Base-by-base conservation (phyloP, 176 grass and related monocot species). In the Carex cristatella region DNA sequence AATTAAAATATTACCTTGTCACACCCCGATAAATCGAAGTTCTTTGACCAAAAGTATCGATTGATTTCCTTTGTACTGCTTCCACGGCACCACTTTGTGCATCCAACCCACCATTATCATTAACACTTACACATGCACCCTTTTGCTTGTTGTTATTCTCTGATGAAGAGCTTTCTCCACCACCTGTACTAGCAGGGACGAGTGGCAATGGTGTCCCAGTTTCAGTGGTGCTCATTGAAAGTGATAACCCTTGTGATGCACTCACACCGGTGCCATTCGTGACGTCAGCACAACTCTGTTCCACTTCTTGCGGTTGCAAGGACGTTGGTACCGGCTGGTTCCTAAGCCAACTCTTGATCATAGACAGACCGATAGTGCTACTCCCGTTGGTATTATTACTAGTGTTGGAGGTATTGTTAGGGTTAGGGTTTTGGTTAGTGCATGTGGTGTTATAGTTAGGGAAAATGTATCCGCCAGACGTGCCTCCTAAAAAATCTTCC, bases 341-440 rank as follows among this genome's bases (percentile, higher is more conserved):
- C 61, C 93, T 86, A 38, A 92, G 68, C 93, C 93, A 92, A 82
- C 81, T 91, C 85, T 95, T 92, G 85, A 95, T 95, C 93, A 92
- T 94, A 18, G 93, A 94, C 4, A 94, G 30, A 28, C 90, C 93
- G 13, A 94, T 92, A 27, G 86, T 83, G 79, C 60, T 79, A 78
- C 64, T 51, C n/a, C 46, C 53, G 13, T 78, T 70, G 2, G 38
- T 46, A 16, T 72, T 74, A n/a, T 74, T 74, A 16, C 60, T 67
- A 14, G 51, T 58, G 14, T 81, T 55, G 4, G 31, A 59, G 23
- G 19, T 16, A 58, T 72, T 78, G 57, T 42, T 61, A 73, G 51
- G 60, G 33, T 68, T 74, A 19, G 48, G 13, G 53, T 83, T 89
- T 31, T 69, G 59, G 54, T 79, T 83, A 76, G 40, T 4, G 31